phyloP scores from a whole-genome alignment of 2,329 filamentous ascomycete genomes.

The Xylaria digitata region DNA sequence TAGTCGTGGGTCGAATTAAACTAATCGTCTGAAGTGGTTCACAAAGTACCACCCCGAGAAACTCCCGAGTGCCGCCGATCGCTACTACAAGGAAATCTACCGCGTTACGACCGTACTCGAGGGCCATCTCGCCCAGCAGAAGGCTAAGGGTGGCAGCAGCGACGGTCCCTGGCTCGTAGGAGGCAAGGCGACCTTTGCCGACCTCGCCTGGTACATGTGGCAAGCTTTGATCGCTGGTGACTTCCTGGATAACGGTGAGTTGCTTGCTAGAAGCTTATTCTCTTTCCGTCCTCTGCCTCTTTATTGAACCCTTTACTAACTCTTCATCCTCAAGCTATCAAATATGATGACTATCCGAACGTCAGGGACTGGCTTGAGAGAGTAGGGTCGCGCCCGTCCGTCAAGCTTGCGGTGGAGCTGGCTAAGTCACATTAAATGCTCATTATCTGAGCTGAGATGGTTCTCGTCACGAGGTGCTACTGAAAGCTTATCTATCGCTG shows the following conservation, averaged over 20 bases:
- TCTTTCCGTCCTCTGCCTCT: not conserved
- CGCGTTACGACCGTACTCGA: constrained; percentile 60
- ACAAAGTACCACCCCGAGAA: constrained; percentile 55
- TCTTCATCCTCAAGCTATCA: constrained; percentile 10
- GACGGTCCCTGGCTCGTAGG: constrained; percentile 40
- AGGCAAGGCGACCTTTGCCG: constrained; percentile 39
- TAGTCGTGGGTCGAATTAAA: no score
- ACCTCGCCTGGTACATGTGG: constrained; percentile 41
- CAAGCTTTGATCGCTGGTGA: not conserved
- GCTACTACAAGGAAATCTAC: constrained; percentile 57
- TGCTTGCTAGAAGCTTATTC: not conserved
- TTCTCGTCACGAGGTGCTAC: not conserved
- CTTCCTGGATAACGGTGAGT: constrained; percentile 18
- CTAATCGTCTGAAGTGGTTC: constrained; percentile 52
- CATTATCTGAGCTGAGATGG: no score
- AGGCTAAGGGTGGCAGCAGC: constrained; percentile 33
- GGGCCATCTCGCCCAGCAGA: constrained; percentile 44
- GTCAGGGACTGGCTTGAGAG: constrained; percentile 34
- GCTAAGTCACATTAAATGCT: not conserved
- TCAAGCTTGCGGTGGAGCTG: constrained; percentile 21
- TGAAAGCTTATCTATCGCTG: no score
- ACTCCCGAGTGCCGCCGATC: constrained; percentile 55
- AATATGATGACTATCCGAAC: constrained; percentile 28
- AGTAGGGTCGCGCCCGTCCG: constrained; percentile 7
- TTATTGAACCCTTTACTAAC: not conserved